These are phyloP conservation scores for Microdochium paspali DNA, from an alignment of 2,329 filamentous ascomycete species.

Conservation along the genomic window DNA sequence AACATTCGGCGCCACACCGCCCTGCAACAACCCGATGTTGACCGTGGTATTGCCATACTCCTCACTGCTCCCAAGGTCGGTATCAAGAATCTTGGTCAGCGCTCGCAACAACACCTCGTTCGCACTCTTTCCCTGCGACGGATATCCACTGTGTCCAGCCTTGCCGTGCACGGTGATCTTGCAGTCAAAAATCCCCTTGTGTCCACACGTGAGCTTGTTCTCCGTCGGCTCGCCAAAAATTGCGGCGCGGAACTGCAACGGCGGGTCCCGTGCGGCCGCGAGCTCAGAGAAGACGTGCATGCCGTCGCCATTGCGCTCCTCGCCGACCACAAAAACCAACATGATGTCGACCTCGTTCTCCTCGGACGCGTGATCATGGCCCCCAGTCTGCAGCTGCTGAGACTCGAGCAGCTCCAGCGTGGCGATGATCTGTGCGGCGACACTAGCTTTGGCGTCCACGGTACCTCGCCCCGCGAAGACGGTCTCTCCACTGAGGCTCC, in stretches of 20 bases:
- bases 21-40: slow-evolving; percentile 71
- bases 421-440: slow-evolving; percentile 68
- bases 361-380: too few species aligned
- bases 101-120: slow-evolving; percentile 74
- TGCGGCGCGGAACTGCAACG: slow-evolving; percentile 47
- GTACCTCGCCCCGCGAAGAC: slow-evolving; percentile 63
- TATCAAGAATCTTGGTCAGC: slow-evolving; percentile 52
- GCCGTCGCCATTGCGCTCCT: slow-evolving; percentile 72
- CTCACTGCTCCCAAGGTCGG: slow-evolving; percentile 66
- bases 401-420: slow-evolving; percentile 42
- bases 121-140: slow-evolving; percentile 78
- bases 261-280: slow-evolving; percentile 19
- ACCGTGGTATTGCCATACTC: slow-evolving; percentile 82
- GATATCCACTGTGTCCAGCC: slow-evolving; percentile 84
- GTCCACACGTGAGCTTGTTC: slow-evolving; percentile 75
- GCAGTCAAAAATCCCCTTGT: slow-evolving; percentile 76
- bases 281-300: slow-evolving; percentile 52
- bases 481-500: slow-evolving; percentile 29
- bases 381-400: too few species aligned
- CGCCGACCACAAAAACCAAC: slow-evolving; percentile 66
- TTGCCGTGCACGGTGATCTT: slow-evolving; percentile 60
- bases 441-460: slow-evolving; percentile 61
- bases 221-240: slow-evolving; percentile 95
- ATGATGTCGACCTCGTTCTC: slow-evolving; percentile 37
- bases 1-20: slow-evolving; percentile 82